A percentile compares a stretch with the other conserved stretches of the same genome.
Evolutionary conservation across 2,329 filamentous ascomycete species (phyloP).

Genomic region (Ophiostoma novo-ulmi): DNA sequence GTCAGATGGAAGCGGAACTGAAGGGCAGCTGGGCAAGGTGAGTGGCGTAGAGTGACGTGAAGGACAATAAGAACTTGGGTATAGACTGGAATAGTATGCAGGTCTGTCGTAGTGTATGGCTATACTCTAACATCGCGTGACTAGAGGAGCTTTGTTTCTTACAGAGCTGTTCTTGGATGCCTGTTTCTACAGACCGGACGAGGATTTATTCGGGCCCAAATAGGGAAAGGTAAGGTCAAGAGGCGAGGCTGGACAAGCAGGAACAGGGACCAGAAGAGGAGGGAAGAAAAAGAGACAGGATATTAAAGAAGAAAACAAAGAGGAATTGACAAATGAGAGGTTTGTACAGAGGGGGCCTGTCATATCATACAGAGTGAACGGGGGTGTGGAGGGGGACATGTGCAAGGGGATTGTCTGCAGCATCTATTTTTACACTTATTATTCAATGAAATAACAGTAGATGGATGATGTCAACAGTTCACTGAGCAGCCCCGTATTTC

Average conservation of each 20-base stretch:
- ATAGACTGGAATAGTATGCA: not conserved
- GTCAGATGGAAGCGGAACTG: not conserved
- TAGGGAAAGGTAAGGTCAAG: not conserved
- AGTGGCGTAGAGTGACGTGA: not conserved
- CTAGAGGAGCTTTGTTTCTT: not conserved
- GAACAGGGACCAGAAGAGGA: not conserved
- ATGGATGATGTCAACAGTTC: not conserved
- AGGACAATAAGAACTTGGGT: not conserved
- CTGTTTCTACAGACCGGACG: slow-evolving; percentile 1
- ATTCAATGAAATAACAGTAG: not conserved
- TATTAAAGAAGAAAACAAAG: not conserved
- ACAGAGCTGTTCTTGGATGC: not conserved
- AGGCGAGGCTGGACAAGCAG: not conserved
- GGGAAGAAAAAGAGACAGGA: not conserved
- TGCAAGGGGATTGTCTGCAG: not conserved
- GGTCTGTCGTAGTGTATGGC: not conserved
- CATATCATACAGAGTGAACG: not conserved
- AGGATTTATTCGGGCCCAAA: slow-evolving; percentile 23
- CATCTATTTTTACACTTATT: not conserved
- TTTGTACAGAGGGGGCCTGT: not conserved
- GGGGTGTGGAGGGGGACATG: not conserved
- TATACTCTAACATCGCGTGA: not conserved
- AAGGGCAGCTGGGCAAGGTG: not conserved
- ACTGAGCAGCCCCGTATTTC: not conserved
- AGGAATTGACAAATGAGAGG: slow-evolving; percentile 4